Evolutionary conservation across 202 grass and related monocot genomes (phyloP), one percentile per base, ranked within the genome.

Genomic region (Schoenoplectus tabernaemontani): DNA sequence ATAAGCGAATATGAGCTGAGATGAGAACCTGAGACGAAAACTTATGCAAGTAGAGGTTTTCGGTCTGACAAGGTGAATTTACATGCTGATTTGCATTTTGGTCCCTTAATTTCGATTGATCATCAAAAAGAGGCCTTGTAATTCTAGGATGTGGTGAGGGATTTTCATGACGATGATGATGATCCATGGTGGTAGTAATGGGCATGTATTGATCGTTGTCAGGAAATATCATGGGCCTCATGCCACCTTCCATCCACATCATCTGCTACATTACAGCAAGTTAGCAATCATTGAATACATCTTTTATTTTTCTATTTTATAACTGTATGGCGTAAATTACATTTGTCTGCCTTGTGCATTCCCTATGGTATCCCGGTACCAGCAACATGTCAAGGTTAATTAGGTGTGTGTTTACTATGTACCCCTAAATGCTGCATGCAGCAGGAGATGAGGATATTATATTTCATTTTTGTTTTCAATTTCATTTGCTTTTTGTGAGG

Each of bases 221-320:
- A 67, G 91, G 91, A 69, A 90, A 90, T 65, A 97, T 85, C 80
- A 91, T 87, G 5, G 87, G 93, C 7, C 87, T 84, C 93, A 93
- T 88, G 71, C 93, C 85, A 72, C 88, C 90, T 37, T 89, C 91
- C 85, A 90, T 88, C 83, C 92, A 92, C 72, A 97, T 88, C 85
- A 93, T 93, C 93, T 97, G 85, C 79, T 43, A 71, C 42, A 47
- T 71, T 48, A 26, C 67, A n/a, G n/a, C n/a, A n/a, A n/a, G n/a
- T n/a, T n/a, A 71, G 22, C 20, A 71, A 71, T 71, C 22, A 71
- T 44, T 71, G 20, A 28, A 71, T 71, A n/a, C n/a, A n/a, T n/a
- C n/a, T n/a, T n/a, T n/a, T 44, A 59, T 44, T 65, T 20, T 66
- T 20, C 16, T 71, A 70, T 26, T 68, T 68, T 70, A 15, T 47